Evolutionary conservation across 2,329 filamentous ascomycete species (phyloP).

Genomic region (Penicillium polonicum): DNA sequence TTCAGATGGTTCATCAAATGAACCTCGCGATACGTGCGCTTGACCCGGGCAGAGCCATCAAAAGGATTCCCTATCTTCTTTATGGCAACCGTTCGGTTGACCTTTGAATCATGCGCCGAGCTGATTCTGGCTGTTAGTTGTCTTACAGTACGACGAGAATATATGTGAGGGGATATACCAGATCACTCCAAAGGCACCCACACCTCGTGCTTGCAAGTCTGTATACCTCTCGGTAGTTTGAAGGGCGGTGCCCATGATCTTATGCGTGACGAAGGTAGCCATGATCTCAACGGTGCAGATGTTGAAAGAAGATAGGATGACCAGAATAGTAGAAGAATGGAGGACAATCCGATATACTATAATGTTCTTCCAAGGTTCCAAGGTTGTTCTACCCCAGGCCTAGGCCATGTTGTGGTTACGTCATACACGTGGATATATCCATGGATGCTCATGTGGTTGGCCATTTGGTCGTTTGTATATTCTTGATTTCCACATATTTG

Average conservation of each 20-base stretch:
- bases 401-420: background rate
- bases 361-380: background rate
- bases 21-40: conserved; percentile 11
- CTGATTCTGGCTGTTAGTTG: background rate
- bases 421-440: background rate
- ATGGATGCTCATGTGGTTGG: background rate
- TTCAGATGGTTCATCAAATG: conserved; percentile 4
- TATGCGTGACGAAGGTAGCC: conserved; percentile 1
- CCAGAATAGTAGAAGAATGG: background rate
- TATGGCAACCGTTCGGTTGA: conserved; percentile 3
- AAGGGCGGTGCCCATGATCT: conserved; percentile 5
- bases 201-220: background rate
- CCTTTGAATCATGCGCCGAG: conserved; percentile 1
- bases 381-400: background rate
- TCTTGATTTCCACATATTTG: background rate
- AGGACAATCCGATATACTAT: background rate
- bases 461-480: background rate
- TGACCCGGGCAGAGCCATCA: background rate
- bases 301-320: background rate
- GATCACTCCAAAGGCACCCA: conserved; percentile 3
- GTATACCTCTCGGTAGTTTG: conserved; percentile 4
- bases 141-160: background rate
- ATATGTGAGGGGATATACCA: background rate
- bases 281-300: background rate
- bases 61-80: conserved; percentile 8